Evolutionary conservation across 2,329 filamentous ascomycete genomes (phyloP), one percentile per base, ranked within the genome.

Genomic region (Xylariaceae sp.): DNA sequence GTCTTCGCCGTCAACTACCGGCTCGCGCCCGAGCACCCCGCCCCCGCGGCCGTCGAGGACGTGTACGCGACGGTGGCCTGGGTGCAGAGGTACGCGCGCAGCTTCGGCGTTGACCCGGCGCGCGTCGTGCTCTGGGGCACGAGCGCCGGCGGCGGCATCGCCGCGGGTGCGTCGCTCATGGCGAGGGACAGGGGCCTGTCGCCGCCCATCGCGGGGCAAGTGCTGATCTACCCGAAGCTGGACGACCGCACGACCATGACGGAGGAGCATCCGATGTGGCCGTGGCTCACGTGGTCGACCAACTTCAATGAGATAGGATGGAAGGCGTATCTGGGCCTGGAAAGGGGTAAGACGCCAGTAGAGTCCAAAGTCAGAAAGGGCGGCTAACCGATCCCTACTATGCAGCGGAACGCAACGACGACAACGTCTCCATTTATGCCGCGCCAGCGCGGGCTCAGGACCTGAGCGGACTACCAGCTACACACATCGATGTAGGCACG

Each of bases 11-110:
- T 73, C 3, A 66, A 71, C 35, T 76, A 76, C 48, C 60, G 72
- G 1, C 61, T 76, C 6, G 71, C 67, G 2, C 72, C 72, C 1
- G 72, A 76, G 43, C 56, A 72, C 43, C 62, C 61, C n/a, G 73
- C 69, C 41, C 72, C 72, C 0, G 58, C 52, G 9, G 63, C 64
- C 3, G 55, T 73, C 4, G 54, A 72, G 39, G 73, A 76, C 49
- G 38, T 52, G 34, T 51, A 52, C 47, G 24, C 54, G 9, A 41
- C 52, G 3, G 17, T 50, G 22, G 22, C 22, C 22, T 26, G 22
- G 22, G 22, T 26, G 22, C 22, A 26, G 22, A 6, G 22, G 22
- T 26, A 26, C 22, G 22, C 22, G 22, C 22, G 22, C 22, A 26
- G 22, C 22, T 26, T 26, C 22, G 6, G 22, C 11, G 22, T 56